Conservation (phyloP, 257 asterid genomes). For the Solanum pennellii region DNA sequence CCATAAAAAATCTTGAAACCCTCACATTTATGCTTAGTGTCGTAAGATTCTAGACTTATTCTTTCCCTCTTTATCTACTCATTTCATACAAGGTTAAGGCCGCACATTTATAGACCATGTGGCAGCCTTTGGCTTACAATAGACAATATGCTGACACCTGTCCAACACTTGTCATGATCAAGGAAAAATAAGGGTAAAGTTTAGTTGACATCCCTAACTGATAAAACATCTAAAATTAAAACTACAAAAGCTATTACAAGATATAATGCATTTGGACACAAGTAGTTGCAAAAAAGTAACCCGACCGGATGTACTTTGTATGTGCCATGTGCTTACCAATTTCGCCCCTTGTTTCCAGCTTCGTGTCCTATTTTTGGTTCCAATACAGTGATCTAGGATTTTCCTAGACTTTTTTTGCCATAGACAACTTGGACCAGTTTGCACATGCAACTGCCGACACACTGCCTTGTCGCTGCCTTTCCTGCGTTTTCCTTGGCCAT, state of each 20-base stretch:
- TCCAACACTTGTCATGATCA: neutral
- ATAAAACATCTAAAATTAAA: too few relatives aligned
- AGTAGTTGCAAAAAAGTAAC: neutral
- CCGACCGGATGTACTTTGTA: neutral
- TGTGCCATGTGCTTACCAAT: neutral
- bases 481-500: neutral
- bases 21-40: neutral
- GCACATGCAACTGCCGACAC: neutral
- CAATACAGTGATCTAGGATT: neutral
- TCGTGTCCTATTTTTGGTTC: neutral
- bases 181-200: neutral
- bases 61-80: neutral
- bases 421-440: neutral
- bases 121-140: neutral
- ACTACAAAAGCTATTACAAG: neutral
- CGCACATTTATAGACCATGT: neutral
- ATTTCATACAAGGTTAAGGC: neutral
- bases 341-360: neutral
- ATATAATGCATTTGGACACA: neutral
- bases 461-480: neutral
- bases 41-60: neutral
- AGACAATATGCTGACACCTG: neutral
- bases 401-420: neutral
- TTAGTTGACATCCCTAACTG: neutral
- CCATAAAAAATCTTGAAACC: neutral